A percentile compares a stretch with the other conserved stretches of the same genome.
phyloP scores from a whole-genome alignment of 2,329 filamentous ascomycete genomes.

The Exophiala aquamarina region DNA sequence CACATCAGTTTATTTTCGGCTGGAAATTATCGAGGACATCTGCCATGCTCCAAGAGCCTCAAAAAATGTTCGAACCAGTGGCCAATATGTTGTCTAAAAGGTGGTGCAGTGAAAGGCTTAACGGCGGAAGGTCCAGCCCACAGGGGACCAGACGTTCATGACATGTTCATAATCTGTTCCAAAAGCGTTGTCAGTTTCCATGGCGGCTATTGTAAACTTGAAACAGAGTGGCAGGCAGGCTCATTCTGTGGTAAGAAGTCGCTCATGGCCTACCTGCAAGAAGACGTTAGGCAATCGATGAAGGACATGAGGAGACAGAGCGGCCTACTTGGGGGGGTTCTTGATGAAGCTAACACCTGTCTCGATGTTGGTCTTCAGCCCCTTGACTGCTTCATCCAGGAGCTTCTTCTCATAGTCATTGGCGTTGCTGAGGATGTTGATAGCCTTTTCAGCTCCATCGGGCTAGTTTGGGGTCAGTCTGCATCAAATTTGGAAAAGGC shows the following conservation, averaged over 20 bases:
- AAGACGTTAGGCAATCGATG: slow-evolving; percentile 26
- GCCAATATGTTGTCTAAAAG: slow-evolving; percentile 14
- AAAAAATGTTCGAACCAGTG: slow-evolving; percentile 4
- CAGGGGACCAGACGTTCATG: slow-evolving; percentile 6
- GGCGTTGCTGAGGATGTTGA: slow-evolving; percentile 73
- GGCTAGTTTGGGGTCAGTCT: slow-evolving; percentile 54
- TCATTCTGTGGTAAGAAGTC: slow-evolving; percentile 24
- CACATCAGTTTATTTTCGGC: not conserved
- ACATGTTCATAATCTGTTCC: slow-evolving; percentile 23
- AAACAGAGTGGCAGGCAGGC: slow-evolving; percentile 15
- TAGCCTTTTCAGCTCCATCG: slow-evolving; percentile 81
- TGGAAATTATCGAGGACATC: not conserved
- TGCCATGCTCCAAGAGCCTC: not conserved
- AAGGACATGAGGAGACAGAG: slow-evolving; percentile 7
- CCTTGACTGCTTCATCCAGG: slow-evolving; percentile 71
- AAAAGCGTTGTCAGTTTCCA: slow-evolving; percentile 17
- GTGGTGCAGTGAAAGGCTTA: slow-evolving; percentile 1
- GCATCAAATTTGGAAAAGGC: slow-evolving; percentile 8
- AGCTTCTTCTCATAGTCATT: slow-evolving; percentile 88
- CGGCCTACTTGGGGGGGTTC: slow-evolving; percentile 62
- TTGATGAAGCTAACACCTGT: slow-evolving; percentile 91
- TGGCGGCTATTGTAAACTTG: slow-evolving; percentile 13
- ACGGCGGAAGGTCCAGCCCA: slow-evolving; percentile 10
- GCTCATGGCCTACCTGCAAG: slow-evolving; percentile 24
- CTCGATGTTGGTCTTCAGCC: slow-evolving; percentile 86